phyloP scores from a whole-genome alignment of 805 yeast genomes.

The Saccharomyces jurei region DNA sequence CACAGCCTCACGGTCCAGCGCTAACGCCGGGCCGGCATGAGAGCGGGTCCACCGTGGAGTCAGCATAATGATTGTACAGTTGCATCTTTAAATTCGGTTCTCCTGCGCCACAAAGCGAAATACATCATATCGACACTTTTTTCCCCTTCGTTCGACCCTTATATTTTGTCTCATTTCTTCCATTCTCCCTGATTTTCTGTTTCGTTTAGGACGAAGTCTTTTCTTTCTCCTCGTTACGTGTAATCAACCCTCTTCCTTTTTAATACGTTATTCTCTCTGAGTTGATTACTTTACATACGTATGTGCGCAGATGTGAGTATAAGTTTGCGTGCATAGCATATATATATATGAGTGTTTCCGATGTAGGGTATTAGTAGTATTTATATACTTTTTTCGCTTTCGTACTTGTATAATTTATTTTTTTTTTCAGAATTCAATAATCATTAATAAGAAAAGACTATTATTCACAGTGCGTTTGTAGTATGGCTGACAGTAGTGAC shows the following conservation, averaged over 20 bases:
- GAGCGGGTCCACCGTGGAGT: neutral
- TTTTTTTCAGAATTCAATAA: no score
- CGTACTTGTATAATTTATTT: no score
- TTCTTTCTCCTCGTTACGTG: neutral
- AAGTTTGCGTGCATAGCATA: no score
- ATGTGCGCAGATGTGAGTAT: no score
- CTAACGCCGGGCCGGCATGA: neutral
- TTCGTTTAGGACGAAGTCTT: neutral
- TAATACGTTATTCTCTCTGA: neutral
- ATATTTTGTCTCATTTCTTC: neutral
- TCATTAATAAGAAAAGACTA: neutral
- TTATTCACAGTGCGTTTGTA: neutral
- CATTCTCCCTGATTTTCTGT: neutral
- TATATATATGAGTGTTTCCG: no score
- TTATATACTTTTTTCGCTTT: no score
- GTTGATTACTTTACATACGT: neutral
- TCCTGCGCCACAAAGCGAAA: neutral
- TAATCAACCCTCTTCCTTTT: neutral
- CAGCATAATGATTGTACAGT: neutral
- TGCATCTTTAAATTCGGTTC: neutral
- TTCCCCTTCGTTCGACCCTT: neutral
- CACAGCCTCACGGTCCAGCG: neutral
- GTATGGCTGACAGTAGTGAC: slow-evolving; percentile 14
- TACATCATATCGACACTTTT: neutral
- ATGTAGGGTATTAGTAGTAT: no score